phyloP scores from a whole-genome alignment of 805 yeast species.

The Hanseniaspora hatyaiensis region DNA sequence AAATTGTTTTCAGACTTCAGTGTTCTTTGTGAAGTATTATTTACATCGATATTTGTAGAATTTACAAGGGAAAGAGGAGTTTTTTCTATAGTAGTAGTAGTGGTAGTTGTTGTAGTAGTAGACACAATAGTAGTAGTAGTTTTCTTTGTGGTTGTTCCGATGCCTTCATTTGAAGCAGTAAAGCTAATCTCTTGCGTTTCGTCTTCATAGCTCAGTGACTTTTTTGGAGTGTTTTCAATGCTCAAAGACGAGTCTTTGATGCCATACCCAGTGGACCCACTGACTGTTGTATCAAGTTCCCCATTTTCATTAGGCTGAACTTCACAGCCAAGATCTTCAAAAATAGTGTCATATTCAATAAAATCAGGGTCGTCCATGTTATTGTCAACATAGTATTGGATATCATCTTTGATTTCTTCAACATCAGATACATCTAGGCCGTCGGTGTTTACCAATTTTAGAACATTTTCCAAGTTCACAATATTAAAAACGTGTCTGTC shows the following conservation, averaged over 20 bases:
- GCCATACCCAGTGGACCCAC: slow-evolving; percentile 8
- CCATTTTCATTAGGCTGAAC: slow-evolving; percentile 38
- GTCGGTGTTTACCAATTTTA: slow-evolving; percentile 69
- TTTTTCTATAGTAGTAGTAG: background rate
- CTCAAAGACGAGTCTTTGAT: slow-evolving; percentile 2
- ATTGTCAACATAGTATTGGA: slow-evolving; percentile 83
- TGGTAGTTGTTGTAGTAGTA: background rate
- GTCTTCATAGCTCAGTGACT: too few relatives aligned
- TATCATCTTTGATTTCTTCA: slow-evolving; percentile 72
- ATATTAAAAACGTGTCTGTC: slow-evolving; percentile 74
- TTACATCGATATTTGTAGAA: background rate
- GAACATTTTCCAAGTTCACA: slow-evolving; percentile 61
- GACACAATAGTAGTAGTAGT: background rate
- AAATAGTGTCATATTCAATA: slow-evolving; percentile 84
- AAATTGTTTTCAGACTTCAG: background rate
- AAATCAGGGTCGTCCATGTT: slow-evolving; percentile 79
- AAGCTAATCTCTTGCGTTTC: too few relatives aligned
- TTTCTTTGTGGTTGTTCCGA: background rate
- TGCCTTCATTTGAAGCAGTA: too few relatives aligned
- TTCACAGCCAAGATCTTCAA: slow-evolving; percentile 62
- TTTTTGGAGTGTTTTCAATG: slow-evolving; percentile 12
- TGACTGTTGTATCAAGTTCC: slow-evolving; percentile 18
- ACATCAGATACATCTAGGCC: slow-evolving; percentile 67
- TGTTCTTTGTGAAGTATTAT: too few relatives aligned
- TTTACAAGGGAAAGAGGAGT: background rate